These are phyloP conservation scores for Lactifluus volemus DNA, from an alignment of 768 basidiomycete genomes.

Conservation along the genomic window DNA sequence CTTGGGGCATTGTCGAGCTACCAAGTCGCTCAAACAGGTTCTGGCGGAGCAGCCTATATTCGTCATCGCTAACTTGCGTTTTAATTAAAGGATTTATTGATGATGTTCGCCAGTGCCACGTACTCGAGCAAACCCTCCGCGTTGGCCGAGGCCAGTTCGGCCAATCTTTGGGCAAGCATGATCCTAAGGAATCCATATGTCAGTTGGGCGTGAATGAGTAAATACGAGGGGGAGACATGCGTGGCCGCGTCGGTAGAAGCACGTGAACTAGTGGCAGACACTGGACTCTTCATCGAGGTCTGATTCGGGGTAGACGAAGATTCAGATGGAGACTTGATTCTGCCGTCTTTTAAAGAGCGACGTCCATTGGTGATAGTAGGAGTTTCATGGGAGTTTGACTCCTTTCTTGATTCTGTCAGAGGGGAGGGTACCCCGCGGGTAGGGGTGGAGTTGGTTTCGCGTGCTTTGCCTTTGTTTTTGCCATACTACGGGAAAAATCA, in stretches of 20 bases:
- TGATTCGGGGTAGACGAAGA: slow-evolving; percentile 5
- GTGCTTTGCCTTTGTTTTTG: slow-evolving; percentile 27
- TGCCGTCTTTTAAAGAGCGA: neutral
- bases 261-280: neutral
- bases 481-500: slow-evolving; percentile 23
- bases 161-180: slow-evolving; percentile 71
- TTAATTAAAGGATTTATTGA: neutral
- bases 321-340: slow-evolving; percentile 16
- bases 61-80: slow-evolving; percentile 55
- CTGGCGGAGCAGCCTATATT: slow-evolving; percentile 76
- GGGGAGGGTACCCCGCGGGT: slow-evolving; percentile 14
- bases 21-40: slow-evolving; percentile 77
- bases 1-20: slow-evolving; percentile 48
- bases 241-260: slow-evolving; percentile 16
- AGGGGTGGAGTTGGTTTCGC: slow-evolving; percentile 20
- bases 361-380: neutral
- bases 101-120: slow-evolving; percentile 23
- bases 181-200: slow-evolving; percentile 35
- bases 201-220: slow-evolving; percentile 14
- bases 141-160: slow-evolving; percentile 74
- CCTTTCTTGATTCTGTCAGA: neutral
- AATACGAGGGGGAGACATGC: slow-evolving; percentile 13
- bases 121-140: slow-evolving; percentile 72
- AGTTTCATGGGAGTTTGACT: slow-evolving; percentile 16
- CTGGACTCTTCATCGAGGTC: neutral